phyloP scores from a whole-genome alignment of 2,329 filamentous ascomycete genomes.

The Pezizomycotina sp. region DNA sequence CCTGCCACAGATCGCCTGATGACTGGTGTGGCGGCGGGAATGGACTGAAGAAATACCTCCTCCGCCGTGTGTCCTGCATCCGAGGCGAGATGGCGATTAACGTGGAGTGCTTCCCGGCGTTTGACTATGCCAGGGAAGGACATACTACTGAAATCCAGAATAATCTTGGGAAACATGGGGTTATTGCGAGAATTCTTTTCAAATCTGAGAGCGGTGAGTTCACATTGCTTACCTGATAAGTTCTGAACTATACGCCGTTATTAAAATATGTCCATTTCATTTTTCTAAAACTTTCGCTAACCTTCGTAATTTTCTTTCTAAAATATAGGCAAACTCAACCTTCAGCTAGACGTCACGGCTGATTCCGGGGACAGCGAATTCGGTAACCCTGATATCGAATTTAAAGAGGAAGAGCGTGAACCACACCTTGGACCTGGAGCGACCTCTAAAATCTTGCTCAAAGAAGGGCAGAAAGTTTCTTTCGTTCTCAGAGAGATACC shows the following conservation, averaged over 20 bases:
- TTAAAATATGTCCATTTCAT: no score
- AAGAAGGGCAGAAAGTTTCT: slow-evolving; percentile 51
- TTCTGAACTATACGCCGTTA: no score
- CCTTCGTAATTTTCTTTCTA: neutral
- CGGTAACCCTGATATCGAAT: slow-evolving; percentile 38
- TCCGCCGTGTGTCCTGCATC: slow-evolving; percentile 56
- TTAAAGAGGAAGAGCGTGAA: slow-evolving; percentile 38
- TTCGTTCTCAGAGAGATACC: slow-evolving; percentile 48
- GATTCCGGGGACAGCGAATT: slow-evolving; percentile 40
- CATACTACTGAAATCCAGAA: slow-evolving; percentile 43
- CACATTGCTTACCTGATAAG: neutral
- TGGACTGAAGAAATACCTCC: slow-evolving; percentile 51
- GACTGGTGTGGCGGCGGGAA: slow-evolving; percentile 34
- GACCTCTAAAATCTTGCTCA: slow-evolving; percentile 41
- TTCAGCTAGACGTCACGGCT: slow-evolving; percentile 52
- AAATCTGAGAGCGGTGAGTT: slow-evolving; percentile 13
- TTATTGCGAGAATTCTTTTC: slow-evolving; percentile 12
- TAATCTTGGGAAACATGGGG: slow-evolving; percentile 22
- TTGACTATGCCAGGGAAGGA: slow-evolving; percentile 49
- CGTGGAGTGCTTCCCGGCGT: slow-evolving; percentile 55
- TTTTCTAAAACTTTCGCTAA: slow-evolving; percentile 6
- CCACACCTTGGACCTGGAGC: slow-evolving; percentile 47
- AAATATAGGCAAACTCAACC: slow-evolving; percentile 32
- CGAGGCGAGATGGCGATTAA: slow-evolving; percentile 49
- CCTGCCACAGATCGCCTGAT: slow-evolving; percentile 43